These are phyloP conservation scores for Tremellales sp. DNA, from an alignment of 1,284 basidiomycete species.

Conservation along the genomic window DNA sequence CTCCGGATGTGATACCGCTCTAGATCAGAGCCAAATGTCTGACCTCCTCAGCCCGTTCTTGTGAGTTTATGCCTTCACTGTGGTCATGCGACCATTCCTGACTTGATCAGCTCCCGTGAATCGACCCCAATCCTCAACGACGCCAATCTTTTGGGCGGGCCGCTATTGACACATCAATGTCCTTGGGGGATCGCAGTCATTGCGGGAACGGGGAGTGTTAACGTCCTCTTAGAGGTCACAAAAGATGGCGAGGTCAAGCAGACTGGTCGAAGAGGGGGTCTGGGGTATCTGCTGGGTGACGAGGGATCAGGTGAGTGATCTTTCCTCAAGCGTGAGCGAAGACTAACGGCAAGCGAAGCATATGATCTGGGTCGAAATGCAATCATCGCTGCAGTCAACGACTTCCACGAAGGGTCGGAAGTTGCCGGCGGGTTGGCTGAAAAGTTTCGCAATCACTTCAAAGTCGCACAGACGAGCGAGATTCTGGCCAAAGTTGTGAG, in stretches of 20 bases:
- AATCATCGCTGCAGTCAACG: conserved; percentile 25
- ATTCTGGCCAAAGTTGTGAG: conserved; percentile 31
- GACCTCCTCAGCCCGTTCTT: conserved; percentile 28
- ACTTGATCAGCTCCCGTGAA: conserved; percentile 2
- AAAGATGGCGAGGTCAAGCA: conserved; percentile 18
- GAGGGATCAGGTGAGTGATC: conserved; percentile 31
- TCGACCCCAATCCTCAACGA: conserved; percentile 32
- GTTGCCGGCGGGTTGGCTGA: conserved; percentile 17
- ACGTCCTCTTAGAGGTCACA: conserved; percentile 24
- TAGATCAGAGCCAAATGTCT: conserved; percentile 28
- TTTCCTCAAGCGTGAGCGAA: neutral
- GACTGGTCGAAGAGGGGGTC: conserved; percentile 30
- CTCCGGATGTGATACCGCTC: conserved; percentile 34
- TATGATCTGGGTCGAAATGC: conserved; percentile 35
- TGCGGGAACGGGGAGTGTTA: conserved; percentile 37
- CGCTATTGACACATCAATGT: conserved; percentile 21
- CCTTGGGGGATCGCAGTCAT: conserved; percentile 42
- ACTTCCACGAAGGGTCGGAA: conserved; percentile 27
- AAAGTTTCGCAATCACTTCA: conserved; percentile 25
- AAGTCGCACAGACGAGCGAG: conserved; percentile 23
- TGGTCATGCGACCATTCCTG: neutral
- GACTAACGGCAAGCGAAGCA: conserved; percentile 8
- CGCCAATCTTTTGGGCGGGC: conserved; percentile 34
- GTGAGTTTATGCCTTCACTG: conserved; percentile 11
- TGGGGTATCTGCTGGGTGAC: conserved; percentile 40